Conservation (phyloP, 441 rosid species). For the Iberis amara region DNA sequence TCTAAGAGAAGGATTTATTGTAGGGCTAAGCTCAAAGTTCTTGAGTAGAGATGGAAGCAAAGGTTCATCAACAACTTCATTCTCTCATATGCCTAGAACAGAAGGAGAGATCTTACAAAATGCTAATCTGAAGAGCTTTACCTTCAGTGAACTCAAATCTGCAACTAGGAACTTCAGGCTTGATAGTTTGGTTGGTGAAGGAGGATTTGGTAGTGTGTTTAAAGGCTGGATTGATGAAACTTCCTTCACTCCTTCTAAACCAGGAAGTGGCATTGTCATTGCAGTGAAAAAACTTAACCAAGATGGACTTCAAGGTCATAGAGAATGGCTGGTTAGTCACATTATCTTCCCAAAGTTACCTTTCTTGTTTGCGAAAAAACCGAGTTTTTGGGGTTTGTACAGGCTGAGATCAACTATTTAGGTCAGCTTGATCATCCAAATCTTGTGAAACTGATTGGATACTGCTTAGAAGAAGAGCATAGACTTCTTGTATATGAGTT, state of each 20-base stretch:
- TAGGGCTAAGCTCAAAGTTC: slow-evolving; percentile 50
- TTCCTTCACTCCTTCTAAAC: slow-evolving; percentile 44
- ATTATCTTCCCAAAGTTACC: neutral
- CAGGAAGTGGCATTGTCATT: slow-evolving; percentile 49
- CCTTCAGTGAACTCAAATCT: slow-evolving; percentile 42
- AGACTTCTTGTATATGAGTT: slow-evolving; percentile 60
- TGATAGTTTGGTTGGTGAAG: slow-evolving; percentile 68
- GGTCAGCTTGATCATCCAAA: slow-evolving; percentile 61
- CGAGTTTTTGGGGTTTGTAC: slow-evolving; percentile 10
- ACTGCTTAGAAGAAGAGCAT: slow-evolving; percentile 58
- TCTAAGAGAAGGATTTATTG: slow-evolving; percentile 14
- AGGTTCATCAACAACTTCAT: slow-evolving; percentile 36
- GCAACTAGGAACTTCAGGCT: slow-evolving; percentile 64
- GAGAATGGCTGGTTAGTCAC: slow-evolving; percentile 51
- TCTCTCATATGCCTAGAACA: slow-evolving; percentile 45
- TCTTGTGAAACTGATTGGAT: slow-evolving; percentile 61
- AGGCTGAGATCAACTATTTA: slow-evolving; percentile 63
- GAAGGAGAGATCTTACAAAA: slow-evolving; percentile 65
- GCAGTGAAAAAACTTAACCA: slow-evolving; percentile 52
- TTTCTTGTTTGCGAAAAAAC: neutral
- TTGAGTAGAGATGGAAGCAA: slow-evolving; percentile 46
- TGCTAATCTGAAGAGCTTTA: slow-evolving; percentile 46
- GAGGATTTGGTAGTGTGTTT: slow-evolving; percentile 75
- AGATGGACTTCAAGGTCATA: slow-evolving; percentile 53
- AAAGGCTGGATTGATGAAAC: slow-evolving; percentile 70